phyloP scores from a whole-genome alignment of 202 grass and related monocot genomes.

The Setaria viridis region DNA sequence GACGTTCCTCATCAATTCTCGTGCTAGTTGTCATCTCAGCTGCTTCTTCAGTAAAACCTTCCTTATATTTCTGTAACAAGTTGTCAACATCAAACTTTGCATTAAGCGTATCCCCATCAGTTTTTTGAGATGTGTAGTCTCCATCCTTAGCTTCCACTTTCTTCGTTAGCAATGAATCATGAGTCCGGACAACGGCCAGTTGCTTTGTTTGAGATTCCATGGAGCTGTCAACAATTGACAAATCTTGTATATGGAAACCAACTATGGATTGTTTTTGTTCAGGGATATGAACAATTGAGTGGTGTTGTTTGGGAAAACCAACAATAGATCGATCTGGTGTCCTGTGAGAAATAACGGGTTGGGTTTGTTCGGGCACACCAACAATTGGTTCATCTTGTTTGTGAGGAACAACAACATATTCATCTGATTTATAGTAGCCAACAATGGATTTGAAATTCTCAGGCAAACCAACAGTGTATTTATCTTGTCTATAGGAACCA shows the following conservation, averaged over 20 bases:
- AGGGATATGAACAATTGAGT: slow-evolving; percentile 44
- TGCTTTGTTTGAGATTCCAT: slow-evolving; percentile 35
- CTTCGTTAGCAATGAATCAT: slow-evolving; percentile 21
- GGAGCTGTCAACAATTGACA: slow-evolving; percentile 24
- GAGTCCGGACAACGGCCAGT: slow-evolving; percentile 33
- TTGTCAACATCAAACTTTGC: slow-evolving; percentile 8
- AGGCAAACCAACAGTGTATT: too few relatives aligned
- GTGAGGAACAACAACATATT: not conserved
- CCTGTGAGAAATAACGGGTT: slow-evolving; percentile 14
- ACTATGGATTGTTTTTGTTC: slow-evolving; percentile 43
- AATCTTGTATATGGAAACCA: slow-evolving; percentile 27
- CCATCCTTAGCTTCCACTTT: slow-evolving; percentile 34
- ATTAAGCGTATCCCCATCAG: not conserved
- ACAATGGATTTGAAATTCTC: not conserved
- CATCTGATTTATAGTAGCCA: slow-evolving; percentile 1
- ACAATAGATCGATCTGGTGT: slow-evolving; percentile 29
- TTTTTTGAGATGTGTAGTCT: slow-evolving; percentile 18
- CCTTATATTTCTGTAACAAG: slow-evolving; percentile 31
- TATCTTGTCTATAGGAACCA: too few relatives aligned
- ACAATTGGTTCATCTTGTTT: slow-evolving; percentile 35
- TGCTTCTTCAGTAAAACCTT: slow-evolving; percentile 8
- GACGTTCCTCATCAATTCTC: not conserved
- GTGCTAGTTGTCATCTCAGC: too few relatives aligned
- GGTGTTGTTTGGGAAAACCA: slow-evolving; percentile 4
- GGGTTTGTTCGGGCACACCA: slow-evolving; percentile 40